phyloP scores from a whole-genome alignment of 371 early-diverging fungal genomes.

The Zychaea mexicana region DNA sequence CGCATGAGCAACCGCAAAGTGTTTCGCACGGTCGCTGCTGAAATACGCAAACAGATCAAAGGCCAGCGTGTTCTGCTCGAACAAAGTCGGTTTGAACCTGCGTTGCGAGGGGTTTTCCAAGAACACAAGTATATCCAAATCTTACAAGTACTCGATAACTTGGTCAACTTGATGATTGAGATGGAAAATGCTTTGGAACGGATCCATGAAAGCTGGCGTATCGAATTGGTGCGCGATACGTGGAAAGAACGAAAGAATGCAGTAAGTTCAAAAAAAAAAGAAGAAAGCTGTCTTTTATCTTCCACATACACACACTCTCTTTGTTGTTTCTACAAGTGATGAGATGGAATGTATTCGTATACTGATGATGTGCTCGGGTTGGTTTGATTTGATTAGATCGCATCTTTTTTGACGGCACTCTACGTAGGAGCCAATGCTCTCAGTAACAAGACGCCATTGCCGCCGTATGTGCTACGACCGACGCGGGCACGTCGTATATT shows the following conservation, averaged over 20 bases:
- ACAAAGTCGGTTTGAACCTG: conserved; percentile 53
- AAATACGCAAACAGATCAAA: conserved; percentile 41
- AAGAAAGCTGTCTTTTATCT: too few species aligned
- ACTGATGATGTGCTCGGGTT: neutral
- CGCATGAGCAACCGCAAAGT: conserved; percentile 28
- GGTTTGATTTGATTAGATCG: conserved; percentile 24
- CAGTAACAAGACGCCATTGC: conserved; percentile 43
- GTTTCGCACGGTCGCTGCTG: conserved; percentile 33
- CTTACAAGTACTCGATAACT: conserved; percentile 43
- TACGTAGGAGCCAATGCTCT: conserved; percentile 46
- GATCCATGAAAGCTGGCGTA: conserved; percentile 33
- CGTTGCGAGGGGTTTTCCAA: conserved; percentile 48
- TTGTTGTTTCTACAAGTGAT: too few species aligned
- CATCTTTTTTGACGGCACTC: conserved; percentile 41
- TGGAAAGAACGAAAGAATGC: conserved; percentile 48
- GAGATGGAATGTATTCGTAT: too few species aligned
- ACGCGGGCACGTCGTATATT: conserved; percentile 42
- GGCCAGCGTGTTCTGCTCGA: conserved; percentile 42
- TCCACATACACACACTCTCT: too few species aligned
- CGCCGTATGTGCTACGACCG: conserved; percentile 42
- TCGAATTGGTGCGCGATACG: conserved; percentile 31
- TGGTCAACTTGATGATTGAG: conserved; percentile 40
- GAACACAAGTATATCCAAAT: conserved; percentile 40
- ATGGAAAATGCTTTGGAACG: conserved; percentile 43
- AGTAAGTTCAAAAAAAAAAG: too few species aligned